These are phyloP conservation scores for Metarhizium guizhouense DNA, from an alignment of 2,329 filamentous ascomycete genomes.

Conservation along the genomic window DNA sequence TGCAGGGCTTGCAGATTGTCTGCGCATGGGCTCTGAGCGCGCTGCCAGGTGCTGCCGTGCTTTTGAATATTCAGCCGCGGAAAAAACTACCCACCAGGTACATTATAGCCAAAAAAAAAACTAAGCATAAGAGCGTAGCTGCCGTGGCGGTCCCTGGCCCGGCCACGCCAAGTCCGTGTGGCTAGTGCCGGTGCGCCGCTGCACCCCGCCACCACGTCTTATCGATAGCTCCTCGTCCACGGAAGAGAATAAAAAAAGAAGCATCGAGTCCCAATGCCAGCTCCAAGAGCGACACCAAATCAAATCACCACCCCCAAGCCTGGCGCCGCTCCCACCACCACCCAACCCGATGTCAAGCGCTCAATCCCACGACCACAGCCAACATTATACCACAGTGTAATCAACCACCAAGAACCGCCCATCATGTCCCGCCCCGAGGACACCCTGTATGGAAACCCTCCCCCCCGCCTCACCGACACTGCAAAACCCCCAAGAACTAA, in stretches of 20 bases:
- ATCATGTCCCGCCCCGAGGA: conserved; percentile 97
- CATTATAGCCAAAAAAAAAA: no score
- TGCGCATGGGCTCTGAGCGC: no score
- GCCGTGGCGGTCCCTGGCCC: no score
- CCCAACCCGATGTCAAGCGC: background rate
- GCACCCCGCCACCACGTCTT: conserved; percentile 1
- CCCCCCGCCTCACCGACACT: conserved; percentile 12
- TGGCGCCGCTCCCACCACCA: background rate
- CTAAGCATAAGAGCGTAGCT: no score
- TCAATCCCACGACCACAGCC: background rate
- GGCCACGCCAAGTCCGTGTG: background rate
- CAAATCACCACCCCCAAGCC: background rate
- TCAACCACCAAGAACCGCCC: conserved; percentile 8
- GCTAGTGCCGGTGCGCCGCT: background rate
- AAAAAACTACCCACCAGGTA: no score
- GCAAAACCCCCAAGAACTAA: background rate
- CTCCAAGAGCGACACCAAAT: background rate
- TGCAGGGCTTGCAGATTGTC: background rate
- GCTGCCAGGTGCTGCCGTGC: no score
- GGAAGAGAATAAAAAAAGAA: conserved; percentile 1
- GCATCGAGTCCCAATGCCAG: background rate
- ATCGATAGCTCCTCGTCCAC: conserved; percentile 9
- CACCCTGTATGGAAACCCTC: conserved; percentile 55
- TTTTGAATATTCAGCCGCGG: no score
- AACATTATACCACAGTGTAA: background rate